These are phyloP conservation scores for Dactylorhiza incarnata DNA, from an alignment of 106 monocot species.

Conservation along the genomic window DNA sequence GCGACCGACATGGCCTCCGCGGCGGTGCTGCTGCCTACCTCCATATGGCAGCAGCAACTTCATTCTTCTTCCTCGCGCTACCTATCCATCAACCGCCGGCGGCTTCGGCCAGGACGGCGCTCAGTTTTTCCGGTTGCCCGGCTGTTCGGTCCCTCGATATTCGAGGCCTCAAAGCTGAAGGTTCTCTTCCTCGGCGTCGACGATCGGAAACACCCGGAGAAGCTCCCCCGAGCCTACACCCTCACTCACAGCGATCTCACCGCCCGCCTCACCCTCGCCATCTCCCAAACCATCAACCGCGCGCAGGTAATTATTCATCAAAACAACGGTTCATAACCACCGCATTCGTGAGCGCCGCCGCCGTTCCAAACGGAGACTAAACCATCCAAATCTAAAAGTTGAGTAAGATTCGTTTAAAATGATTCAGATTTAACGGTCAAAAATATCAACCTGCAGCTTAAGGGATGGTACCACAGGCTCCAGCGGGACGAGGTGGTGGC, in stretches of 20 bases:
- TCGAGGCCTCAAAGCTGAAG: constrained; percentile 92
- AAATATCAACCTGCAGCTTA: neutral
- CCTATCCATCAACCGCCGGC: neutral
- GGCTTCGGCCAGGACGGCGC: neutral
- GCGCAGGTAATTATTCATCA: constrained; percentile 88
- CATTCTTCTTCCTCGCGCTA: neutral
- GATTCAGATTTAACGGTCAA: neutral
- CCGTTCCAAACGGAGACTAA: too few relatives aligned
- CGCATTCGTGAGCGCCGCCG: too few relatives aligned
- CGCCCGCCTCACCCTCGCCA: constrained; percentile 73
- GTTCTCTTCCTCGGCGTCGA: constrained; percentile 69
- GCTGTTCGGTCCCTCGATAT: constrained; percentile 85
- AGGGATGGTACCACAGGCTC: constrained; percentile 40
- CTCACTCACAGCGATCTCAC: constrained; percentile 98
- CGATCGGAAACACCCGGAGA: constrained; percentile 59
- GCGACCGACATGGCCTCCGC: neutral
- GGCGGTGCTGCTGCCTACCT: neutral
- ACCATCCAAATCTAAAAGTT: too few relatives aligned
- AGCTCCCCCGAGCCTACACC: constrained; percentile 77
- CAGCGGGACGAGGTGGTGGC: constrained; percentile 97
- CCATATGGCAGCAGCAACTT: neutral
- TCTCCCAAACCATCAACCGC: constrained; percentile 72
- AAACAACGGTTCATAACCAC: too few relatives aligned
- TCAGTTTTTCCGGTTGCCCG: constrained; percentile 38
- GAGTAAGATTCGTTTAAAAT: neutral